Evolutionary conservation across 2,329 filamentous ascomycete species (phyloP).

Genomic region (Verruconis gallopava): DNA sequence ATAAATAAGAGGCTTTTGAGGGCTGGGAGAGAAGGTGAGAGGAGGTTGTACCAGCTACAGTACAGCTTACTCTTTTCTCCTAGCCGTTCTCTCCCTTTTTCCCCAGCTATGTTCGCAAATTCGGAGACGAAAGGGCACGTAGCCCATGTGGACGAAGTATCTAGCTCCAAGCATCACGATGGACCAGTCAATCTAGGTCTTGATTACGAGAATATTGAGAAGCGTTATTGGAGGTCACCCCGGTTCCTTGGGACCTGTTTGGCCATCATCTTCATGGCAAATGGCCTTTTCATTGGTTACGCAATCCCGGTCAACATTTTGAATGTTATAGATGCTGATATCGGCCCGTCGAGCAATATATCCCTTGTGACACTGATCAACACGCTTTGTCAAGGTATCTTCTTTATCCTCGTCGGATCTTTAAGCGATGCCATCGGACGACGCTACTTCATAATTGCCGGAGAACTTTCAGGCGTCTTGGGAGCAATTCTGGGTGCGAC

Average conservation of each 20-base stretch:
- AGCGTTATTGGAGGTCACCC: not conserved
- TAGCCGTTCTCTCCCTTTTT: not conserved
- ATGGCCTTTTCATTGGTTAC: not conserved
- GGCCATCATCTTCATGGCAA: not conserved
- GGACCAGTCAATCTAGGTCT: not conserved
- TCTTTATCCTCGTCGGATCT: conserved; percentile 26
- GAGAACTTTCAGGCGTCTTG: conserved; percentile 21
- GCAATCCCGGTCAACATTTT: not conserved
- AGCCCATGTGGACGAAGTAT: not conserved
- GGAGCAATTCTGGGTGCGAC: conserved; percentile 26
- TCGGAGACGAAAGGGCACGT: not conserved
- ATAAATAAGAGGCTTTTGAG: no score
- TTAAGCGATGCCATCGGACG: conserved; percentile 32
- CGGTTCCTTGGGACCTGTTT: not conserved
- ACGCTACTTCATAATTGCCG: conserved; percentile 22
- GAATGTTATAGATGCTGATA: not conserved
- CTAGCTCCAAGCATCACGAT: not conserved
- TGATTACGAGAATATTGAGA: not conserved
- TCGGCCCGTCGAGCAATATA: not conserved
- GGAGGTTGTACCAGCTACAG: not conserved
- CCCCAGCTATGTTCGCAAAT: not conserved
- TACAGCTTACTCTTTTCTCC: not conserved
- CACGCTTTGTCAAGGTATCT: conserved; percentile 3
- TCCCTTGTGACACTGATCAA: conserved; percentile 2
- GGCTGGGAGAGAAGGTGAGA: no score